A percentile compares a stretch with the other conserved stretches of the same genome.
Conservation (phyloP, 2,329 filamentous ascomycete genomes). For the Scytalidium sp. region DNA sequence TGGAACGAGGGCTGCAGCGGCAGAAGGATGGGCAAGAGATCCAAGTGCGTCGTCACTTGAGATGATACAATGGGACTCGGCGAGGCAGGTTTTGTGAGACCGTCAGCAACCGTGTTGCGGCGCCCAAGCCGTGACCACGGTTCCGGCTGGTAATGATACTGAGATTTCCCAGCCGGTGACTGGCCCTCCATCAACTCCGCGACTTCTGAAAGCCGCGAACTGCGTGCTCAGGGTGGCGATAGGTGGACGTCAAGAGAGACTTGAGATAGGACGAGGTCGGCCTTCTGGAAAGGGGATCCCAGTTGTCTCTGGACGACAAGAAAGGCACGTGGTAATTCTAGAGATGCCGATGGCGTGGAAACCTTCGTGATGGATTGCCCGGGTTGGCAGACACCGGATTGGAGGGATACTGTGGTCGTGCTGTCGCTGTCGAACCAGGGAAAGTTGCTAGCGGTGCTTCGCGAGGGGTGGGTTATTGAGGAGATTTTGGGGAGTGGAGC, state of each 20-base stretch:
- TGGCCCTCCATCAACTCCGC: slow-evolving; percentile 32
- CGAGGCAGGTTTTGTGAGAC: slow-evolving; percentile 14
- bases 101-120: slow-evolving; percentile 27
- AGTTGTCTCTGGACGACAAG: not conserved
- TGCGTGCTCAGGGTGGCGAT: not conserved
- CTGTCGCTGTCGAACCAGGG: not conserved
- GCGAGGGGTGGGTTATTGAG: not conserved
- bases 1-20: slow-evolving; percentile 58
- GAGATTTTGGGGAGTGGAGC: not conserved
- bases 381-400: not conserved
- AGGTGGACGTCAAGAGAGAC: not conserved
- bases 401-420: not conserved
- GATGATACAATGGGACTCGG: slow-evolving; percentile 22
- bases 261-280: not conserved
- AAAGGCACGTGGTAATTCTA: not conserved
- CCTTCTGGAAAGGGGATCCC: not conserved
- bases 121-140: slow-evolving; percentile 32
- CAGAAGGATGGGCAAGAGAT: slow-evolving; percentile 54
- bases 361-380: not conserved
- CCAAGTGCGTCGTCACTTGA: slow-evolving; percentile 40
- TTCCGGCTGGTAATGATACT: slow-evolving; percentile 32
- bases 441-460: not conserved
- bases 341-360: not conserved
- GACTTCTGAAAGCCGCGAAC: slow-evolving; percentile 15
- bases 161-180: slow-evolving; percentile 25